phyloP scores from a whole-genome alignment of 2,329 filamentous ascomycete species.

The Ophiosphaerella herpotricha region DNA sequence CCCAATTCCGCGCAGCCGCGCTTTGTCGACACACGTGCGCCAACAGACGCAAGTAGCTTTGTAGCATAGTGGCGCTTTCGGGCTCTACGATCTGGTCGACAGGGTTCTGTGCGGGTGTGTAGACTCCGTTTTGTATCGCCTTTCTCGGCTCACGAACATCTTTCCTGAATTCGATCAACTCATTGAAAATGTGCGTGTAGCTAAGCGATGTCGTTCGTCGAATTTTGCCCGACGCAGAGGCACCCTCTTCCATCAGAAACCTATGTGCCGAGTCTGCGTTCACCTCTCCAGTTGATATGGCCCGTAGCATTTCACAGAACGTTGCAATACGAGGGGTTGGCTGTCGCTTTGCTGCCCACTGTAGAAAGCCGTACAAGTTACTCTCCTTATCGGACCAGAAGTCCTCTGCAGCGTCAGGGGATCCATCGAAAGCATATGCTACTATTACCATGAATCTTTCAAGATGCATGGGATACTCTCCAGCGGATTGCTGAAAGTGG shows the following conservation, averaged over 20 bases:
- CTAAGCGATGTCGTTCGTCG: conserved; percentile 83
- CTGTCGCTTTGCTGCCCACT: conserved; percentile 94
- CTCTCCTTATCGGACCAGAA: conserved; percentile 95
- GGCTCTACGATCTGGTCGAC: conserved; percentile 74
- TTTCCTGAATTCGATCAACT: conserved; percentile 81
- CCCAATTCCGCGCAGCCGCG: conserved; percentile 70
- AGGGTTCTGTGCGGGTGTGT: conserved; percentile 37
- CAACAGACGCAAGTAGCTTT: conserved; percentile 88
- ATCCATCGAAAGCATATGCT: conserved; percentile 85
- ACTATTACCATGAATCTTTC: conserved; percentile 93
- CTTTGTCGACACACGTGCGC: conserved; percentile 81
- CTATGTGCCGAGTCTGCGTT: conserved; percentile 85
- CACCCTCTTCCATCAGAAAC: conserved; percentile 84
- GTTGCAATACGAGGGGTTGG: conserved; percentile 95
- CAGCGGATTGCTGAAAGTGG: conserved; percentile 54
- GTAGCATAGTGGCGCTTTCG: conserved; percentile 94
- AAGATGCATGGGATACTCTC: conserved; percentile 63
- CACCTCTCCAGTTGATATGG: conserved; percentile 79
- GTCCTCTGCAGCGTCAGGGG: conserved; percentile 79
- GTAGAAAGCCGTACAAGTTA: conserved; percentile 90
- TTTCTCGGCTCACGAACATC: conserved; percentile 74
- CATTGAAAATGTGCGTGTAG: conserved; percentile 90
- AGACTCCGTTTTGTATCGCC: conserved; percentile 66
- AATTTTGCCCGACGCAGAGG: conserved; percentile 72
- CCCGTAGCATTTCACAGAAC: conserved; percentile 94